phyloP scores from a whole-genome alignment of 169 alveolate genomes.

The Eimeria necatrix region DNA sequence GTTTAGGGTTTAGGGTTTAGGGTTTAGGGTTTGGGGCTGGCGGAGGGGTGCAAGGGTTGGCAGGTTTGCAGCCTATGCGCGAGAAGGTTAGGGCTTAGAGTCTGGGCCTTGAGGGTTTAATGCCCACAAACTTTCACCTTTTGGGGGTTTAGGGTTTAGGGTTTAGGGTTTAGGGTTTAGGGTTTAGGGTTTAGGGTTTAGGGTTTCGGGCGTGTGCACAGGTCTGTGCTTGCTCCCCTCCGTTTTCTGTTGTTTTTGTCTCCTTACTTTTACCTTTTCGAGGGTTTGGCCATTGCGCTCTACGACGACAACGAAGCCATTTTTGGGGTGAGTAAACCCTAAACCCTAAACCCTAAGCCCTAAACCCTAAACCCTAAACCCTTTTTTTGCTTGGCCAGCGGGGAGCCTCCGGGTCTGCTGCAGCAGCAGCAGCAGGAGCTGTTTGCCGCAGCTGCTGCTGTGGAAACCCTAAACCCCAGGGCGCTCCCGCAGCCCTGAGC shows the following conservation, averaged over 20 bases:
- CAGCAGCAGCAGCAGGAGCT: neutral
- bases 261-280: constrained; percentile 41
- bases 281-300: constrained; percentile 39
- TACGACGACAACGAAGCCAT: constrained; percentile 18
- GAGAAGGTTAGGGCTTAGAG: neutral
- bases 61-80: neutral
- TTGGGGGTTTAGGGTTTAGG: constrained; percentile 1
- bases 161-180: constrained; percentile 12
- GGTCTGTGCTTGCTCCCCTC: constrained; percentile 32
- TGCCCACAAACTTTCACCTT: neutral
- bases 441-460: neutral
- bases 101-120: neutral
- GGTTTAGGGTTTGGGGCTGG: constrained; percentile 19
- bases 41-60: too few relatives aligned
- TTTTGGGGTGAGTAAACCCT: neutral
- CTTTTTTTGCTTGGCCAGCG: neutral
- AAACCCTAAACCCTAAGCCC: neutral
- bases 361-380: neutral
- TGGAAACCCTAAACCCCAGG: neutral
- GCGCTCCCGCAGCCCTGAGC: too few relatives aligned
- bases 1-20: constrained; percentile 23
- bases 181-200: constrained; percentile 2
- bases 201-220: neutral
- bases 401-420: neutral
- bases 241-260: neutral